A percentile compares a stretch with the other conserved stretches of the same genome.
Evolutionary conservation across 257 asterid genomes (phyloP).

Genomic region (Nicotiana noctiflora): DNA sequence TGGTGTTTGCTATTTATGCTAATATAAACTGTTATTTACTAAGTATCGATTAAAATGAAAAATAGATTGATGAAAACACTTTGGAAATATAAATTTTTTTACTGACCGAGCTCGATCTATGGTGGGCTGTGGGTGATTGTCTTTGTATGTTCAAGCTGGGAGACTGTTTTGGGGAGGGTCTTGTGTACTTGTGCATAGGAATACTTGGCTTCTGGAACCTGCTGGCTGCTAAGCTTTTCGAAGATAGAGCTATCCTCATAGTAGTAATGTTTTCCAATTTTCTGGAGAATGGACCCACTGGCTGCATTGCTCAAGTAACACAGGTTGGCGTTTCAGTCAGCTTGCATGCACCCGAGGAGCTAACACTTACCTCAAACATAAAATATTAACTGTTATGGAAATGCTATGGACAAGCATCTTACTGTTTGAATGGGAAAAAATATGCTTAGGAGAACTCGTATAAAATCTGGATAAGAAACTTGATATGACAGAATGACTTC

Average conservation of each 20-base stretch:
- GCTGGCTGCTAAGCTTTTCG: background rate
- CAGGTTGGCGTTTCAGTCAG: background rate
- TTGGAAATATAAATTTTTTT: no score
- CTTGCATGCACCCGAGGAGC: background rate
- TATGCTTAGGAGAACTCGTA: background rate
- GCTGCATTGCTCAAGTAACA: background rate
- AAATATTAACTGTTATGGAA: background rate
- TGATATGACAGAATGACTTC: background rate
- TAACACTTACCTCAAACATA: background rate
- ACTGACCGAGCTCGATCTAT: background rate
- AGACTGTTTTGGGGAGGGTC: background rate
- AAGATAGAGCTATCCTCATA: background rate
- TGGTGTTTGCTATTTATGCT: background rate
- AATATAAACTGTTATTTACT: no score
- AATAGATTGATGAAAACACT: no score
- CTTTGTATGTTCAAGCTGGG: background rate
- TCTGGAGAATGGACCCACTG: background rate
- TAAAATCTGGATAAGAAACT: background rate
- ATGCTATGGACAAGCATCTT: background rate
- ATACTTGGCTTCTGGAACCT: background rate
- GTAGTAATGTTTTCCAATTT: background rate
- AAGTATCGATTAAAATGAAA: no score
- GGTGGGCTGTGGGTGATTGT: background rate
- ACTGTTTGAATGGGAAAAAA: background rate
- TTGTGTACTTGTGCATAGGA: background rate